These are phyloP conservation scores for Fusarium equiseti DNA, from an alignment of 2,329 filamentous ascomycete species.

Conservation along the genomic window DNA sequence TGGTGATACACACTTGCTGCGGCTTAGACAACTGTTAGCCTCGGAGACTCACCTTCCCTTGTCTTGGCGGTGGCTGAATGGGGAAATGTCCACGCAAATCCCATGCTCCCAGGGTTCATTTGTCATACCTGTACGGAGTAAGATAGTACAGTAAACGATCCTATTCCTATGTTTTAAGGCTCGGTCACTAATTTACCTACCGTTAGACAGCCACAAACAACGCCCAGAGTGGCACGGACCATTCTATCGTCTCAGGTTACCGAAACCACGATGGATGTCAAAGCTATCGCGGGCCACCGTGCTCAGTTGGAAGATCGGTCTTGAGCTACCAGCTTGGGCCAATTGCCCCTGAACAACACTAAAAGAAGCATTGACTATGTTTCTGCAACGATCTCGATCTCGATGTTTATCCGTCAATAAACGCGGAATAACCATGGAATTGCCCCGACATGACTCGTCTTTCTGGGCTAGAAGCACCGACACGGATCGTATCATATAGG, in stretches of 20 bases:
- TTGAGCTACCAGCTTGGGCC: slow-evolving; percentile 19
- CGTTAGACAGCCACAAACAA: slow-evolving; percentile 3
- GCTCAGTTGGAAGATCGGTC: slow-evolving; percentile 10
- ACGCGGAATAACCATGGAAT: slow-evolving; percentile 24
- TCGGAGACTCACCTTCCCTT: neutral
- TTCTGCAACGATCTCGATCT: slow-evolving; percentile 28
- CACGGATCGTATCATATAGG: slow-evolving; percentile 13
- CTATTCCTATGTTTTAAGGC: neutral
- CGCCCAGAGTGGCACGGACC: slow-evolving; percentile 28
- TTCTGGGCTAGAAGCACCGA: neutral
- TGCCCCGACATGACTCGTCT: slow-evolving; percentile 15
- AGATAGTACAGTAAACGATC: neutral
- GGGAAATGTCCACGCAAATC: neutral
- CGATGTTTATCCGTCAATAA: slow-evolving; percentile 3
- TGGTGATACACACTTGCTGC: neutral
- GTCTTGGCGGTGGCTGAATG: neutral
- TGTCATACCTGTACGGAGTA: neutral
- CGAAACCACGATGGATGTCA: slow-evolving; percentile 3
- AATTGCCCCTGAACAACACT: slow-evolving; percentile 8
- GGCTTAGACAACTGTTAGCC: slow-evolving; percentile 1
- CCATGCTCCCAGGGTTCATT: neutral
- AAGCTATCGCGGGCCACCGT: slow-evolving; percentile 10
- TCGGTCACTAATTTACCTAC: slow-evolving; percentile 4
- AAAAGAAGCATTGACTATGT: slow-evolving; percentile 7
- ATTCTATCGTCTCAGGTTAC: slow-evolving; percentile 30